Evolutionary conservation across 495 filamentous ascomycete genomes (phyloP), one percentile per base, ranked within the genome.

Genomic region (Penicillium turbatum): DNA sequence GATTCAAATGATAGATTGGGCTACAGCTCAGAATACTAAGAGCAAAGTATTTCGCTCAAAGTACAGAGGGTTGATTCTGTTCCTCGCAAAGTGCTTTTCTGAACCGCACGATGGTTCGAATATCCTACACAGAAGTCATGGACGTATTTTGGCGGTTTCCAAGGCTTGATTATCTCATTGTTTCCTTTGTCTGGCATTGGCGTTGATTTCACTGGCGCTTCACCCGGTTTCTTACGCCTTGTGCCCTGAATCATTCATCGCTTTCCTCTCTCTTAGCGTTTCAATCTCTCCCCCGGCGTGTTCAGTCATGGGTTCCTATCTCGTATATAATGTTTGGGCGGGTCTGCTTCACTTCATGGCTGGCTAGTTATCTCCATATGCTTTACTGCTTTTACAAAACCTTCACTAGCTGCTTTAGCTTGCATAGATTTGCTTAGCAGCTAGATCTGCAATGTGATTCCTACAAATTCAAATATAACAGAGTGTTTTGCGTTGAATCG

Each of bases 1-100:
- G 79, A 82, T 53, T 69, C 77, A 27, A 81, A 74, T 51, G 79
- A 82, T 51, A 74, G 74, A 49, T 55, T 80, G 40, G 79, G 79
- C 40, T 67, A 77, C 52, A 71, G 73, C 7, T 54, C 69, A 30
- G 78, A 80, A 54, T 79, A 77, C 40, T 80, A 61, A 77, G 54
- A 8, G 12, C 30, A 15, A 30, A 6, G 9, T 5, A 24, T 41
- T 13, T 26, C 27, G 15, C 27, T 27, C 7, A 29, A 42, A 43
- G 13, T 24, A 17, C 17, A 30, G n/a, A 16, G 26, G 27, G n/a
- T 17, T 44, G 9, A n/a, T 46, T 46, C 9, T 19, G 8, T 19
- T 24, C 17, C 35, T 37, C 13, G n/a, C 34, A 27, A 15, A 10
- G 29, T 17, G 11, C 53, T 51, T 40, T 32, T 37, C 30, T 38